Conservation (phyloP, 306 rosid genomes). For the Alnus rubra region DNA sequence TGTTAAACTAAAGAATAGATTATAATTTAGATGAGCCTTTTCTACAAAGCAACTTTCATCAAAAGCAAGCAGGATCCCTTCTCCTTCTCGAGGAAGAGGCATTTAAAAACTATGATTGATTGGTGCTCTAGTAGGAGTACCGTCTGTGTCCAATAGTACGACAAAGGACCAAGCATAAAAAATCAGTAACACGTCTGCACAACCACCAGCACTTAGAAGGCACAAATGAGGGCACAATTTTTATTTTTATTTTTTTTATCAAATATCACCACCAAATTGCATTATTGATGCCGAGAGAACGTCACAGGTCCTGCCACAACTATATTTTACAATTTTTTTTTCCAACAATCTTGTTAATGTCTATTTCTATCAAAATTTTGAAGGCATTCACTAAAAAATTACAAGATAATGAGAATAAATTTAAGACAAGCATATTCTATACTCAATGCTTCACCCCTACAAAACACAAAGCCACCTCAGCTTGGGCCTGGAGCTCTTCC, state of each 20-base stretch:
- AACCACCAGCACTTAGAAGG: neutral
- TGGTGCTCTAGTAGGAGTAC: neutral
- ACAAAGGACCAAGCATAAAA: neutral
- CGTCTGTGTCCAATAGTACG: neutral
- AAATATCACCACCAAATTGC: neutral
- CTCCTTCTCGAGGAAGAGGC: neutral
- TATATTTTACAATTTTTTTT: neutral
- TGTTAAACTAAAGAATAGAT: too few species aligned
- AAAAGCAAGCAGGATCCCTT: neutral
- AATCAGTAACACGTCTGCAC: neutral
- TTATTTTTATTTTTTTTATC: too few species aligned
- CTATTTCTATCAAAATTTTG: conserved; percentile 14
- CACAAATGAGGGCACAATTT: neutral
- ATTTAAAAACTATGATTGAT: neutral
- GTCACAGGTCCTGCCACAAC: neutral
- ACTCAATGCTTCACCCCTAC: conserved; percentile 76
- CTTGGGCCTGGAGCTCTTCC: conserved; percentile 89
- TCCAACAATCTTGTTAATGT: neutral
- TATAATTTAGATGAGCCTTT: neutral
- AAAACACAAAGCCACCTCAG: conserved; percentile 94
- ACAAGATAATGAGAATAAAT: conserved; percentile 10
- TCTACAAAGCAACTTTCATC: neutral
- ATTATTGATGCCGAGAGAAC: neutral
- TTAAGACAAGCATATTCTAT: neutral
- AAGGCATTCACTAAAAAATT: neutral